Evolutionary conservation across 805 yeast genomes (phyloP).

Genomic region (Kodamaea laetipori): DNA sequence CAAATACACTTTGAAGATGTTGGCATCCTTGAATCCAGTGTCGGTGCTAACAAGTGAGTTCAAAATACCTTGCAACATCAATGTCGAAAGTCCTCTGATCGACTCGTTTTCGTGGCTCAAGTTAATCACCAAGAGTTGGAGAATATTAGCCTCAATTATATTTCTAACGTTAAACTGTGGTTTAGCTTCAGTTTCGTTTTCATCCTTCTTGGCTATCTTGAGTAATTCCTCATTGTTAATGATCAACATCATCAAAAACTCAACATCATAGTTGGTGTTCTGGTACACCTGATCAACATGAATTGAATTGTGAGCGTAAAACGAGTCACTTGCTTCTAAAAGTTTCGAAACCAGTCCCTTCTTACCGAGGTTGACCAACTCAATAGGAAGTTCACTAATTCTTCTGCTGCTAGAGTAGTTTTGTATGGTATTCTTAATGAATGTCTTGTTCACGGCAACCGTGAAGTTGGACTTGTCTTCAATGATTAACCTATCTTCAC

Average conservation of each 20-base stretch:
- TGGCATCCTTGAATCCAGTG: slow-evolving; percentile 53
- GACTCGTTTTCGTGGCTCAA: slow-evolving; percentile 39
- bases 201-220: slow-evolving; percentile 22
- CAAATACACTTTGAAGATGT: slow-evolving; percentile 54
- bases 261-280: slow-evolving; percentile 59
- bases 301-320: slow-evolving; percentile 24
- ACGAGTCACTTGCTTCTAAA: slow-evolving; percentile 28
- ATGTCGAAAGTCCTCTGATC: slow-evolving; percentile 38
- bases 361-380: slow-evolving; percentile 10
- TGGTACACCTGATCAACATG: slow-evolving; percentile 24
- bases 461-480: slow-evolving; percentile 48
- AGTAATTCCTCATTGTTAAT: slow-evolving; percentile 69
- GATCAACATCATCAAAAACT: slow-evolving; percentile 63
- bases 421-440: slow-evolving; percentile 51
- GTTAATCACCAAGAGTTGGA: slow-evolving; percentile 52
- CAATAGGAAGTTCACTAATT: slow-evolving; percentile 9
- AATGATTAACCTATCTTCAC: slow-evolving; percentile 49
- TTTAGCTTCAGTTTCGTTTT: slow-evolving; percentile 24
- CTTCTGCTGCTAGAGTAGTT: slow-evolving; percentile 13
- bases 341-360: not conserved
- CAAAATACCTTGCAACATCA: slow-evolving; percentile 48
- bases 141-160: slow-evolving; percentile 56
- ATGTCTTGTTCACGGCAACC: slow-evolving; percentile 51
- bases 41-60: slow-evolving; percentile 39
- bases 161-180: slow-evolving; percentile 53